Evolutionary conservation across 768 basidiomycete species (phyloP).

Genomic region (Cystofilobasidium bisporidii): DNA sequence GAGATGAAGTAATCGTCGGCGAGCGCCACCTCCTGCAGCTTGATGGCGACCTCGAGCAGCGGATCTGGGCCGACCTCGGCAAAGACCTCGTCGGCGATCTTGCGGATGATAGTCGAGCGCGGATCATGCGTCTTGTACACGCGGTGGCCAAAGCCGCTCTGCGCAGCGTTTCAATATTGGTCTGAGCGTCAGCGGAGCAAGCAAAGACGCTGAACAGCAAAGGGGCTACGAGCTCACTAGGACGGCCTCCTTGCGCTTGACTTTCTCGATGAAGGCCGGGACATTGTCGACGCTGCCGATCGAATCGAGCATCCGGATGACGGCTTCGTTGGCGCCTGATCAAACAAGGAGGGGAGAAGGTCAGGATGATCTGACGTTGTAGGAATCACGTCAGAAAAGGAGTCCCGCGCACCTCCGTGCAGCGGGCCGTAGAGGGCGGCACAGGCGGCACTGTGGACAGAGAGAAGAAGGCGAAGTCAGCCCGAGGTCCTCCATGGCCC

Average conservation of each 20-base stretch:
- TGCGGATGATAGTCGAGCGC: slow-evolving; percentile 78
- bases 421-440: slow-evolving; percentile 53
- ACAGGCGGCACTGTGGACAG: no score
- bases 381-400: no score
- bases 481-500: no score
- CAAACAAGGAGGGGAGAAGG: no score
- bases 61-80: slow-evolving; percentile 76
- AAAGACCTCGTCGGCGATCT: slow-evolving; percentile 86
- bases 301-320: slow-evolving; percentile 83
- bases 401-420: slow-evolving; percentile 54
- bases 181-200: no score
- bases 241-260: slow-evolving; percentile 79
- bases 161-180: no score
- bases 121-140: slow-evolving; percentile 84
- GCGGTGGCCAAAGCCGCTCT: slow-evolving; percentile 36
- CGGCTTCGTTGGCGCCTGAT: slow-evolving; percentile 84
- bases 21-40: slow-evolving; percentile 75
- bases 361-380: no score
- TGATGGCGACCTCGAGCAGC: slow-evolving; percentile 79
- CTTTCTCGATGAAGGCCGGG: slow-evolving; percentile 71
- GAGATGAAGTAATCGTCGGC: slow-evolving; percentile 48
- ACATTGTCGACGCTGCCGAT: slow-evolving; percentile 79
- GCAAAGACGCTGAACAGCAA: no score
- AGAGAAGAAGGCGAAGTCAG: no score
- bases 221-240: slow-evolving; percentile 31